These are phyloP conservation scores for Entomortierella beljakovae DNA, from an alignment of 192 early-diverging fungal genomes.

Conservation along the genomic window DNA sequence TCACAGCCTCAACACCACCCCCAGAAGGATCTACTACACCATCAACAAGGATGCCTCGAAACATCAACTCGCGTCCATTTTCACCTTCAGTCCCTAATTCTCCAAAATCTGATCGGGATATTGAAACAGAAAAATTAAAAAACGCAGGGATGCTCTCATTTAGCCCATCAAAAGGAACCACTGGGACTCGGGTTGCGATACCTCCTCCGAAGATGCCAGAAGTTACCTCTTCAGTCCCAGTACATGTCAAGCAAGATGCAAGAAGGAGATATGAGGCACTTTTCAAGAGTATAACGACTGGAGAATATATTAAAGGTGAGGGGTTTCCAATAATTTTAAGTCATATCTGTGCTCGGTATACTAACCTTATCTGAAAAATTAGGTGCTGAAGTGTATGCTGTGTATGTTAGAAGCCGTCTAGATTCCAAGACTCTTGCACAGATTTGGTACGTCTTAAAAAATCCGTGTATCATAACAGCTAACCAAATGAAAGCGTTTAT, in stretches of 20 bases:
- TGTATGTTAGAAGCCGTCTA: slow-evolving; percentile 53
- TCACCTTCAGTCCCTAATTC: not conserved
- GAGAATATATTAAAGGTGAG: slow-evolving; percentile 52
- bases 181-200: slow-evolving; percentile 18
- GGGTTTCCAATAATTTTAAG: not conserved
- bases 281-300: slow-evolving; percentile 23
- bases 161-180: too few species aligned
- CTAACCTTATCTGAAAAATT: not conserved
- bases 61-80: not conserved
- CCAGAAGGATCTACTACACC: slow-evolving; percentile 6
- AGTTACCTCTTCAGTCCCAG: not conserved
- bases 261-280: slow-evolving; percentile 50
- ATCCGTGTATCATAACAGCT: too few species aligned
- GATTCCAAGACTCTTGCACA: slow-evolving; percentile 54
- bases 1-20: not conserved
- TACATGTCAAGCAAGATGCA: slow-evolving; percentile 32
- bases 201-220: slow-evolving; percentile 22
- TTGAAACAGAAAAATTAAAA: not conserved
- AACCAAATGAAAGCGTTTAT: not conserved
- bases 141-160: not conserved
- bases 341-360: too few species aligned
- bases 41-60: slow-evolving; percentile 1
- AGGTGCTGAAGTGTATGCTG: slow-evolving; percentile 52
- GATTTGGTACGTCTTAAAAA: slow-evolving; percentile 56
- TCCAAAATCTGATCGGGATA: not conserved